Conservation (phyloP, 2,329 filamentous ascomycete species). For the Botryotinia narcissicola region DNA sequence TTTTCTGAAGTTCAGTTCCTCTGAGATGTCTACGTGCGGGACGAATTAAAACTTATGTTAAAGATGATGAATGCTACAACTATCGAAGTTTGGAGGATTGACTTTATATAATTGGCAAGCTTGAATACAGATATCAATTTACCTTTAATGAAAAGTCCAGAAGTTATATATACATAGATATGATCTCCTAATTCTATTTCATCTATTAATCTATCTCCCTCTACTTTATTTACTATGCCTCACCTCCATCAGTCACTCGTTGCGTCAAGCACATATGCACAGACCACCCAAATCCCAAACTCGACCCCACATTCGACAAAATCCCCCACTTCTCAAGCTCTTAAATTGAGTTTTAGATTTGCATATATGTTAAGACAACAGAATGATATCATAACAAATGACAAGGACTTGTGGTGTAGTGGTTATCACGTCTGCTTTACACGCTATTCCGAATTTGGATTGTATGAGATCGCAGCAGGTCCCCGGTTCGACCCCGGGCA, state of each 20-base stretch:
- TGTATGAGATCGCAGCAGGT: slow-evolving; percentile 15
- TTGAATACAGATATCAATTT: background rate
- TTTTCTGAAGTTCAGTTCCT: background rate
- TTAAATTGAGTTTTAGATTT: too few relatives aligned
- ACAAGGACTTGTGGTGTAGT: slow-evolving; percentile 21
- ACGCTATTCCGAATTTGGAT: background rate
- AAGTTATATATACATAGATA: background rate
- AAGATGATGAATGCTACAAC: background rate
- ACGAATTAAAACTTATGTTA: background rate
- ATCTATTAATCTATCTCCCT: background rate
- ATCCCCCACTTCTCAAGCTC: background rate
- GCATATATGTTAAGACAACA: too few relatives aligned
- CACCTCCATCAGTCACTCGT: background rate
- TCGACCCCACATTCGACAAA: background rate
- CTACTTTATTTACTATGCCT: background rate
- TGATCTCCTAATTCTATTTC: background rate
- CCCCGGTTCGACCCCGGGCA: slow-evolving; percentile 22
- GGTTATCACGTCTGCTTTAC: slow-evolving; percentile 26
- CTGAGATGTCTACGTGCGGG: background rate
- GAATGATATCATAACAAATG: background rate
- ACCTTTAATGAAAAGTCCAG: background rate
- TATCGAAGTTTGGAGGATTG: background rate
- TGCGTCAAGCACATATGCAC: background rate
- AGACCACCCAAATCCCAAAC: background rate
- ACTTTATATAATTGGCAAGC: background rate